Conservation (phyloP, 2,329 filamentous ascomycete genomes). For the Trichoderma atroviride region DNA sequence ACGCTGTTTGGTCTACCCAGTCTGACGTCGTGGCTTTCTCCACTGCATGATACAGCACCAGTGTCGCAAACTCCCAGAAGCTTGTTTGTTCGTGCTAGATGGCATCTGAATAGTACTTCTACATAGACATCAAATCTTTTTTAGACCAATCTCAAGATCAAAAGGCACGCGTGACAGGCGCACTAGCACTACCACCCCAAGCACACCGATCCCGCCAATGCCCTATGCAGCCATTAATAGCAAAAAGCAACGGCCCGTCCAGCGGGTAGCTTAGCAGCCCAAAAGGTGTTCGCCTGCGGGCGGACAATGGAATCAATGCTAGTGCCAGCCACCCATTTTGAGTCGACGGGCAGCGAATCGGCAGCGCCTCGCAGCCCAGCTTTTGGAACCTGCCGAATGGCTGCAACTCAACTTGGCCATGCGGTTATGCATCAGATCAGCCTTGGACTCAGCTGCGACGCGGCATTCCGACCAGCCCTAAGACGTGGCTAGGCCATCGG, state of each 20-base stretch:
- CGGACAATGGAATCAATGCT: background rate
- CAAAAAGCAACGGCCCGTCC: conserved; percentile 19
- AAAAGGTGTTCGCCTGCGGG: conserved; percentile 12
- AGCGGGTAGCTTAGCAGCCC: conserved; percentile 19
- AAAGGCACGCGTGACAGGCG: background rate
- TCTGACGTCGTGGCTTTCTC: background rate
- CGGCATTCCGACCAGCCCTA: background rate
- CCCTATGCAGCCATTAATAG: conserved; percentile 18
- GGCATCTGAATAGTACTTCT: background rate
- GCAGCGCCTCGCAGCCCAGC: background rate
- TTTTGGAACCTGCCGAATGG: background rate
- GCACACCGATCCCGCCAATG: background rate
- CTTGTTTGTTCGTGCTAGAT: background rate
- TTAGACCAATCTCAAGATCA: background rate
- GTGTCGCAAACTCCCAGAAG: background rate
- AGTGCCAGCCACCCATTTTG: conserved; percentile 6
- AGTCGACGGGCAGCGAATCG: conserved; percentile 4
- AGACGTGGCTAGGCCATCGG: background rate
- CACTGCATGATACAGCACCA: background rate
- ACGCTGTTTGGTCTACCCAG: background rate
- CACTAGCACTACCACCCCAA: background rate
- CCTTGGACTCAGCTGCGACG: background rate
- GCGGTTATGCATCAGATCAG: background rate
- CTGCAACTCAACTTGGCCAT: background rate
- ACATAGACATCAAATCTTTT: conserved; percentile 8